A percentile compares a stretch with the other conserved stretches of the same genome.
These are phyloP conservation scores for Fragaria vesca DNA, from an alignment of 306 rosid species.

Conservation along the genomic window DNA sequence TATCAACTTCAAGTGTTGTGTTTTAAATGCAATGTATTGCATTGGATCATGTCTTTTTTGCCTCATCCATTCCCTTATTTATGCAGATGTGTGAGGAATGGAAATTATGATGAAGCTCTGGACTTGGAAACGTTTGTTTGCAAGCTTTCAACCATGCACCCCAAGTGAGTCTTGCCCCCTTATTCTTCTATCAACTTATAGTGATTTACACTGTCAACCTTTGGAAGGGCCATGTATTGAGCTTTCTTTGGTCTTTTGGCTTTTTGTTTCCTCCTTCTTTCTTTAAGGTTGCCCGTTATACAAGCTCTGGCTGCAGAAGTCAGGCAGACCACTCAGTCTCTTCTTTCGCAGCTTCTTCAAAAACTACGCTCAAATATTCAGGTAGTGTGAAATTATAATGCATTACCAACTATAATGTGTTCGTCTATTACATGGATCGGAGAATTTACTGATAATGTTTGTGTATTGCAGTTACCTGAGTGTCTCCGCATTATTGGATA, in stretches of 20 bases:
- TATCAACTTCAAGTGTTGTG: neutral
- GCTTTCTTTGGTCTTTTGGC: neutral
- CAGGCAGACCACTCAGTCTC: conserved; percentile 88
- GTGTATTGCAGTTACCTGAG: conserved; percentile 75
- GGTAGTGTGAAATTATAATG: conserved; percentile 41
- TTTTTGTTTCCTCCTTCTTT: neutral
- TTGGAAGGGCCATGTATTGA: conserved; percentile 20
- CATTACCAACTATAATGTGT: conserved; percentile 7
- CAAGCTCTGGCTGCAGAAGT: conserved; percentile 91
- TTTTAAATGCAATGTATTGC: neutral
- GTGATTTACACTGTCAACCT: conserved; percentile 12
- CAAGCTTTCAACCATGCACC: conserved; percentile 95
- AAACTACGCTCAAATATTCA: conserved; percentile 98
- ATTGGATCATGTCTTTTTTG: conserved; percentile 9
- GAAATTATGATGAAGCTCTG: conserved; percentile 95
- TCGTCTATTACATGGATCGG: conserved; percentile 13
- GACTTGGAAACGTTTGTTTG: conserved; percentile 92
- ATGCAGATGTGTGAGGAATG: conserved; percentile 91
- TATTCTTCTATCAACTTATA: conserved; percentile 10
- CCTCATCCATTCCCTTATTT: conserved; percentile 22
- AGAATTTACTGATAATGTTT: conserved; percentile 11
- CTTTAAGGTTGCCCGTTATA: conserved; percentile 66
- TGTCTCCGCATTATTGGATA: conserved; percentile 96
- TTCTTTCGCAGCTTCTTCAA: conserved; percentile 93
- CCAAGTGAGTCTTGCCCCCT: conserved; percentile 55